A percentile compares a stretch with the other conserved stretches of the same genome.
phyloP scores from a whole-genome alignment of 495 filamentous ascomycete species.

The Aspergillus bridgeri region DNA sequence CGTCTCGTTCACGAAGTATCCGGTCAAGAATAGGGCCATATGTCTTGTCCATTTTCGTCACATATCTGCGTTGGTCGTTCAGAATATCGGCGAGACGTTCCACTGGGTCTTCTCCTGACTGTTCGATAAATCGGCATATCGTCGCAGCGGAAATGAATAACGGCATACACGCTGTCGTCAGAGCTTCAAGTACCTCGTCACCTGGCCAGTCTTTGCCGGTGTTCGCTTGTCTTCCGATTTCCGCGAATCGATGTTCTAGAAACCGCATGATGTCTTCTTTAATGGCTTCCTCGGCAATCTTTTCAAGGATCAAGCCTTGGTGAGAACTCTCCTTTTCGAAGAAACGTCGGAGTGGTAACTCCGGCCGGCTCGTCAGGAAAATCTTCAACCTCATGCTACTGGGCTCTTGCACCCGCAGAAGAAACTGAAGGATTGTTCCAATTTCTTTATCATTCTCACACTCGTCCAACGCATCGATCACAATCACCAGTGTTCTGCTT shows the following conservation, averaged over 20 bases:
- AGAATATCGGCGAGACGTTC: neutral
- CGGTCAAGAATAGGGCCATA: no score
- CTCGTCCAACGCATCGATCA: slow-evolving; percentile 50
- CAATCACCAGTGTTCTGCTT: slow-evolving; percentile 25
- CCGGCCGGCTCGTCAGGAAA: slow-evolving; percentile 40
- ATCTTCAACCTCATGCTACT: slow-evolving; percentile 12
- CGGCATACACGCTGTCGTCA: slow-evolving; percentile 10
- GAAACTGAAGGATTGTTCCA: slow-evolving; percentile 33
- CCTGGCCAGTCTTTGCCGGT: slow-evolving; percentile 2
- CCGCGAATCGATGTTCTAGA: neutral
- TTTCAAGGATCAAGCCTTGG: neutral
- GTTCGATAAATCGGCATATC: neutral
- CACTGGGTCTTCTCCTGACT: neutral
- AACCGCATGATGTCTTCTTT: slow-evolving; percentile 1
- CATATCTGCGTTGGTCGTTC: no score
- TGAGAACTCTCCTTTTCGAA: neutral
- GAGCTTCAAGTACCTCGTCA: slow-evolving; percentile 18
- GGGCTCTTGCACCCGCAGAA: slow-evolving; percentile 14
- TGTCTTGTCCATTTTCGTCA: no score
- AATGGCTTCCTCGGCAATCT: neutral
- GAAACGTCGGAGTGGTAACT: slow-evolving; percentile 38
- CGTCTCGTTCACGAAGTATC: no score
- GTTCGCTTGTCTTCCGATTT: neutral
- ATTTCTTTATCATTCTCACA: slow-evolving; percentile 40
- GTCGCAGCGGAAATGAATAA: neutral